Evolutionary conservation across 345 rosid genomes (phyloP), one percentile per base, ranked within the genome.

Genomic region (Balakata baccata): DNA sequence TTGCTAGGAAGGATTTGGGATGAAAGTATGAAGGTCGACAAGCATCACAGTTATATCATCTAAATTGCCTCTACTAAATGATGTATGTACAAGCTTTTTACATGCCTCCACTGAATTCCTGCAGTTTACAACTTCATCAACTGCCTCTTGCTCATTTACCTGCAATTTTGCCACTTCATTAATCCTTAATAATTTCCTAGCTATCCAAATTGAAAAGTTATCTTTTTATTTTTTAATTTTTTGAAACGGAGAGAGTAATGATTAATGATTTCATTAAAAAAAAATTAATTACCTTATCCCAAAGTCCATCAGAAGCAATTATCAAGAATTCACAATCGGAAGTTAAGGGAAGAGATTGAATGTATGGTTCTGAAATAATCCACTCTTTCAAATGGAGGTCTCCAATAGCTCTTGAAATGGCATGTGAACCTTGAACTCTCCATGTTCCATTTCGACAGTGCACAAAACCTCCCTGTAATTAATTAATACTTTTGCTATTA

Each of bases 271-370:
- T 29, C 34, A 29, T 29, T 1, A 29, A 2, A 29, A 29, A 29
- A 29, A 29, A 43, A 43, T 4, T 43, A 43, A 43, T 43, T 68
- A 87, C 88, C 90, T 87, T 83, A 67, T 87, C 90, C 90, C 88
- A 87, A 20, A 87, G 60, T 38, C 90, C 90, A 76, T 87, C 90
- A n/a, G 90, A 83, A 34, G 88, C 90, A 71, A 87, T 41, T 3
- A 87, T 75, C 81, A 87, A 59, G 79, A 87, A 83, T 63, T 85
- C 56, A 34, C 82, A 81, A 57, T 84, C 88, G 6, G 82, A 66
- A 17, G 80, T 84, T 18, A 87, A 54, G 10, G 22, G 75, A 57
- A 80, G 22, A 13, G 7, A 77, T 64, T 37, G 77, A 38, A 77
- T 83, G 25, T 87, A 88, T 3, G 90, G 90, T n/a, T 85, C 87